Base-by-base conservation (phyloP, 2,329 filamentous ascomycete species). In the Talaromyces sp. region DNA sequence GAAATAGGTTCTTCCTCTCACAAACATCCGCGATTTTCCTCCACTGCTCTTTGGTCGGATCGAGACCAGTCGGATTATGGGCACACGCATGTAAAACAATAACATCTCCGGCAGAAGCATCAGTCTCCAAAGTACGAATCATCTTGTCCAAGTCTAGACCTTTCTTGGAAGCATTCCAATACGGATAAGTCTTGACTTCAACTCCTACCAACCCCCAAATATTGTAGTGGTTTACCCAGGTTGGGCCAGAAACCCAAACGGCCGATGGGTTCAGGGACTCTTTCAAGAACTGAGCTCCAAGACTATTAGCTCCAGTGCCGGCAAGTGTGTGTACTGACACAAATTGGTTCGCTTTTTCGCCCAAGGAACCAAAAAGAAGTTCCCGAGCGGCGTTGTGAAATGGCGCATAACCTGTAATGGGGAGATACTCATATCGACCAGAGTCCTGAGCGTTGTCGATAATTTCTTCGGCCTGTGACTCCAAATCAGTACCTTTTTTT, bases 191-290 rank as follows among this genome's bases (percentile, higher is more conserved):
- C 68, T 86, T 86, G 70, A 89, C 84, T 66, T 84, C 82, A 70
- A 95, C 90, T 72, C 96, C 95, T 77, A 81, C 83, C 2, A 63
- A 42, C 14, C 64, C 57, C 80, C 96, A 94, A 81, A 96, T 94
- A 78, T 95, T 90, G 80, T 93, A 87, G 85, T 96, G 92, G 79
- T 96, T 96, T 67, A 87, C 89, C 92, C 92, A 96, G 61, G 92
- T 96, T 55, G 92, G 92, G 75, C 90, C 89, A 69, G 91, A 94
- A 75, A 96, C 81, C 82, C 93, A 96, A 75, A 93, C 85, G 61
- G 86, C 87, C 69, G 87, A 76, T 9, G 76, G 78, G 65, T 78
- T 79, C 82, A 89, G 94, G 83, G 96, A 95, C 73, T 88, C 90
- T 18, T 57, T 30, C 62, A 96, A 86, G 85, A 96, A 96, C 67